Percentiles rank a stretch among this genome's conserved stretches.
Evolutionary conservation across 2,329 filamentous ascomycete genomes (phyloP).

Genomic region (Fusarium succisae): DNA sequence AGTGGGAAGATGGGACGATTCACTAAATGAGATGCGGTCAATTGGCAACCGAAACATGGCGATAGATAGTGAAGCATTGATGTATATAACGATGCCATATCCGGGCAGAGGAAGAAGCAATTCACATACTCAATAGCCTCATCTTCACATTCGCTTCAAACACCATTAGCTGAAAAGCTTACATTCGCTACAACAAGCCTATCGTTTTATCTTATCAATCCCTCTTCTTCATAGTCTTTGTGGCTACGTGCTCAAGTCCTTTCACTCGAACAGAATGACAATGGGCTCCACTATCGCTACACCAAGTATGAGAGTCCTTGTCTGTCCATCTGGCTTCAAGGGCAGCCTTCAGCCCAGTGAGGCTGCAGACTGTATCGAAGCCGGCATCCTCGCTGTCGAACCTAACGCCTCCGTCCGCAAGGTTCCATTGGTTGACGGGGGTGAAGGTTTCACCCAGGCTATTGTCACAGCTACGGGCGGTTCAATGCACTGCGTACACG

Average conservation of each 20-base stretch:
- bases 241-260: fast-evolving
- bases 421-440: constrained; percentile 62
- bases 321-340: constrained; percentile 64
- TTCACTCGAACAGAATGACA: not conserved
- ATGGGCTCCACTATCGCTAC: not conserved
- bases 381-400: constrained; percentile 56
- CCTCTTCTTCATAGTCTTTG: not conserved
- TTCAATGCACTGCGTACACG: constrained; percentile 46
- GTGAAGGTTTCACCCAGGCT: constrained; percentile 60
- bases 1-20: not conserved
- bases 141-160: constrained; percentile 26
- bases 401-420: constrained; percentile 56
- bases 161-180: not conserved
- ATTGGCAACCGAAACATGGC: not conserved
- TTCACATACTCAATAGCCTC: not conserved
- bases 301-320: constrained; percentile 50
- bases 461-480: constrained; percentile 56
- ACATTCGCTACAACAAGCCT: constrained; percentile 9
- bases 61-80: no score
- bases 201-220: not conserved
- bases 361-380: constrained; percentile 61
- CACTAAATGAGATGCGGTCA: not conserved
- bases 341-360: constrained; percentile 59
- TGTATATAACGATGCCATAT: constrained; percentile 18
- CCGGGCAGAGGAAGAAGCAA: not conserved